These are phyloP conservation scores for Verticillium klebahnii DNA, from an alignment of 2,329 filamentous ascomycete genomes.

Conservation along the genomic window DNA sequence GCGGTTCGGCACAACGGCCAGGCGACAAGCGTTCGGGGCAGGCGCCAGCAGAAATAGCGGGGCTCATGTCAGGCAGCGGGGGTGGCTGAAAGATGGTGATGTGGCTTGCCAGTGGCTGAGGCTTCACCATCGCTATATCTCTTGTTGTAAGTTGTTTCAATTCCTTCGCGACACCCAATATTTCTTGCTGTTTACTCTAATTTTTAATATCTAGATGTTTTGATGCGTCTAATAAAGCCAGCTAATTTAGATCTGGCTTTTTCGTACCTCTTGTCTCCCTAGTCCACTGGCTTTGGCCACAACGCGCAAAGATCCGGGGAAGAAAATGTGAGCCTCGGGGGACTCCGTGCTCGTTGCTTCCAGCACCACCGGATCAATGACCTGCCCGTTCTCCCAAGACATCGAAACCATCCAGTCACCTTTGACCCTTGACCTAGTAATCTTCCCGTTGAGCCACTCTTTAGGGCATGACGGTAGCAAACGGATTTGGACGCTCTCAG, in stretches of 20 bases:
- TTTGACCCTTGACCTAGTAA: constrained; percentile 2
- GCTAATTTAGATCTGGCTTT: background rate
- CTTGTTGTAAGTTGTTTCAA: no score
- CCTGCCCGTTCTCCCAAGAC: constrained; percentile 1
- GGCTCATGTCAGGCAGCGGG: background rate
- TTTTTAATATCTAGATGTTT: no score
- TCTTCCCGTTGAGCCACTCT: constrained; percentile 3
- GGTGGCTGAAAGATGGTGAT: background rate
- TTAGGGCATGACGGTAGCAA: constrained; percentile 6
- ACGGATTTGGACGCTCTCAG: constrained; percentile 2
- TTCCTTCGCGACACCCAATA: no score
- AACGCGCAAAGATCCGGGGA: background rate
- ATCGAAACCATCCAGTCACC: constrained; percentile 9
- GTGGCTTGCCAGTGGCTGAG: background rate
- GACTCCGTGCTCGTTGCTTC: background rate
- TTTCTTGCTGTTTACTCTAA: no score
- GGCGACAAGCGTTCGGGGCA: background rate
- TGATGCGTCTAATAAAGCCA: no score
- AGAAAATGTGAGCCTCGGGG: constrained; percentile 2
- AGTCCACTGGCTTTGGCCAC: background rate
- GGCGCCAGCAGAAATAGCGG: background rate
- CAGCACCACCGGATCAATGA: constrained; percentile 3
- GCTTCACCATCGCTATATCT: background rate
- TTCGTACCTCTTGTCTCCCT: background rate
- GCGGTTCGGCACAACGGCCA: background rate